Evolutionary conservation across 768 basidiomycete genomes (phyloP).

Genomic region (Auricularia heimuer): DNA sequence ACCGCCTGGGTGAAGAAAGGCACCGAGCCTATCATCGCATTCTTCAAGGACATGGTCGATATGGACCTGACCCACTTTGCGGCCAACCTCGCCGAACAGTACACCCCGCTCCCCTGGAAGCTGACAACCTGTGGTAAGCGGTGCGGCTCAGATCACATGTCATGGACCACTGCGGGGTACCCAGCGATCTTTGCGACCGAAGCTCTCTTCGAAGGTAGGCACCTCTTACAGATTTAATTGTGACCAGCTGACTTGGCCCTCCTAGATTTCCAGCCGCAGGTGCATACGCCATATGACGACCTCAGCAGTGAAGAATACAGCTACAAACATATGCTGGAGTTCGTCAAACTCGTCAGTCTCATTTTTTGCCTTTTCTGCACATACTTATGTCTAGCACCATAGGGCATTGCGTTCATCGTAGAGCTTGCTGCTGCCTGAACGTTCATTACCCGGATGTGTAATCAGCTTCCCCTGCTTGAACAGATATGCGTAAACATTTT

Average conservation of each 20-base stretch:
- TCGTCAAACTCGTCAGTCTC: not conserved
- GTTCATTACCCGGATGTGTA: no score
- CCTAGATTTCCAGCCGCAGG: not conserved
- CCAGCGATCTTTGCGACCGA: conserved; percentile 24
- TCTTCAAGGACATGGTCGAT: conserved; percentile 33
- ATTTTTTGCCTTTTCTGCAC: not conserved
- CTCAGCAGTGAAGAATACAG: not conserved
- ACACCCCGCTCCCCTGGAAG: not conserved
- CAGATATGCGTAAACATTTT: no score
- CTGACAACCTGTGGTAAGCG: conserved; percentile 22
- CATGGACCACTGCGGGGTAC: conserved; percentile 35
- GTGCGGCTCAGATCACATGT: conserved; percentile 38
- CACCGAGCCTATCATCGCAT: conserved; percentile 30
- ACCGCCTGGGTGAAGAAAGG: conserved; percentile 36
- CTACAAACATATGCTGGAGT: not conserved
- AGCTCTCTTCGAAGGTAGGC: not conserved
- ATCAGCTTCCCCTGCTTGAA: no score
- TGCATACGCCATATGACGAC: not conserved
- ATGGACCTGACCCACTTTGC: conserved; percentile 22
- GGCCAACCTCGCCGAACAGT: conserved; percentile 17
- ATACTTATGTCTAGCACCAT: not conserved
- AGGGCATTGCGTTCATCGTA: not conserved
- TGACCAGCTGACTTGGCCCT: no score
- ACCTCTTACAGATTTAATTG: not conserved
- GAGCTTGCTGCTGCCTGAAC: not conserved